Conservation (phyloP, 129 eudicot species). For the Lactuca sativa region DNA sequence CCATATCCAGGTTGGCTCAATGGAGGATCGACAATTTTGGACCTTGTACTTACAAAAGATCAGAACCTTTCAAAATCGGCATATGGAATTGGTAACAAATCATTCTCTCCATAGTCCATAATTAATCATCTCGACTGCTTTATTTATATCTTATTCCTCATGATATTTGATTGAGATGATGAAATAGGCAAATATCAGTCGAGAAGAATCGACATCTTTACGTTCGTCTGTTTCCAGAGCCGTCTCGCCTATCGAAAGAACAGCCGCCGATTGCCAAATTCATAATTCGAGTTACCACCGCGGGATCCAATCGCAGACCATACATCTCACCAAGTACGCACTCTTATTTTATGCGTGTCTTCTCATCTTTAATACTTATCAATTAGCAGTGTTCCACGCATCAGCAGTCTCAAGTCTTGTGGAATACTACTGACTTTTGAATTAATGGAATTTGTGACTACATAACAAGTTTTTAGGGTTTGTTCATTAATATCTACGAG, state of each 20-base stretch:
- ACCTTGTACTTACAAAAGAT: slow-evolving; percentile 63
- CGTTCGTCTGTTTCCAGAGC: slow-evolving; percentile 75
- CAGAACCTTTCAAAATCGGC: slow-evolving; percentile 86
- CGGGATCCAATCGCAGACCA: slow-evolving; percentile 55
- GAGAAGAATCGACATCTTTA: slow-evolving; percentile 75
- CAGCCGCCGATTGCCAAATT: slow-evolving; percentile 89
- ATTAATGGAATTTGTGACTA: not conserved
- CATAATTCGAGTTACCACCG: slow-evolving; percentile 51
- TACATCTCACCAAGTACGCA: slow-evolving; percentile 62
- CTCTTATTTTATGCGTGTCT: not conserved
- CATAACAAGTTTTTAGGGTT: not conserved
- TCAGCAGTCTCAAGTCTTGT: not conserved
- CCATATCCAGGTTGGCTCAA: slow-evolving; percentile 80
- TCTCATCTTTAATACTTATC: not conserved
- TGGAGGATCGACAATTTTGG: slow-evolving; percentile 89
- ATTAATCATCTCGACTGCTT: not conserved
- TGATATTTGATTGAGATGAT: not conserved
- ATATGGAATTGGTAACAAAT: slow-evolving; percentile 74
- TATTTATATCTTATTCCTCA: not conserved
- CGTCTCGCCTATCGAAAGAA: slow-evolving; percentile 59
- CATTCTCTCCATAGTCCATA: not conserved
- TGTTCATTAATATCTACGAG: not conserved
- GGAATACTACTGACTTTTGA: not conserved
- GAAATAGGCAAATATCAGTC: slow-evolving; percentile 64
- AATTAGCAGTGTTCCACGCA: too few species aligned